Base-by-base conservation (phyloP, 805 yeast genomes). In the Kluyveromyces wickerhamii region DNA sequence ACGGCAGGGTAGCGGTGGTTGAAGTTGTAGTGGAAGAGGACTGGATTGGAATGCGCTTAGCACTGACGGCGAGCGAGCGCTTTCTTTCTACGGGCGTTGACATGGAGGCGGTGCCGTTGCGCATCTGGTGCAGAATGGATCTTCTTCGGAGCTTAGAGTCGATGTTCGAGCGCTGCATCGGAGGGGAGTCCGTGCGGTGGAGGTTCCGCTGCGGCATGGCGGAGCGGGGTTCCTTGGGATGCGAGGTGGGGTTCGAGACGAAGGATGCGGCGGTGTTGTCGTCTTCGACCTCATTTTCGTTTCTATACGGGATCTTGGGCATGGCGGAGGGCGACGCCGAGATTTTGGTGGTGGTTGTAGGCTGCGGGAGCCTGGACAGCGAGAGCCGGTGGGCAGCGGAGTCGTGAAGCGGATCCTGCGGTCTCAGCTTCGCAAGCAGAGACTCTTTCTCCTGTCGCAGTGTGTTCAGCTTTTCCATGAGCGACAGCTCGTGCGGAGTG, bases 241-340 rank as follows among this genome's bases (percentile, higher is more conserved):
- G 27, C 21, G 7, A 28, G 28, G 8, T 36, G 2, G 62, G 62
- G 30, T 57, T 54, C 14, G 57, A 38, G 5, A 57, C 49, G 36
- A 57, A 57, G 1, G 62, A 57, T 3, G 59, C 62, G 27, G 54
- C 62, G 30, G 60, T 57, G 18, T 43, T 52, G 27, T 44, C 53
- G 14, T 53, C 58, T 18, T 35, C 39, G 5, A 41, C 47, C 8
- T 37, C 41, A 17, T 32, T 33, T n/a, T 37, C 29, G 9, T 11
- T 21, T 10, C 19, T 10, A n/a, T 26, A 26, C 17, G 10, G 10
- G 6, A 3, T 22, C 25, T 12, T 16, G 7, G 27, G 9, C 4
- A 20, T 13, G 11, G 12, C 4, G 6, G 32, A n/a, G 16, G 23
- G 21, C 6, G 17, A 6, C 12, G 5, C n/a, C 7, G n/a, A 7